Conservation (phyloP, 2,329 filamentous ascomycete genomes). For the Ascochyta lentis region DNA sequence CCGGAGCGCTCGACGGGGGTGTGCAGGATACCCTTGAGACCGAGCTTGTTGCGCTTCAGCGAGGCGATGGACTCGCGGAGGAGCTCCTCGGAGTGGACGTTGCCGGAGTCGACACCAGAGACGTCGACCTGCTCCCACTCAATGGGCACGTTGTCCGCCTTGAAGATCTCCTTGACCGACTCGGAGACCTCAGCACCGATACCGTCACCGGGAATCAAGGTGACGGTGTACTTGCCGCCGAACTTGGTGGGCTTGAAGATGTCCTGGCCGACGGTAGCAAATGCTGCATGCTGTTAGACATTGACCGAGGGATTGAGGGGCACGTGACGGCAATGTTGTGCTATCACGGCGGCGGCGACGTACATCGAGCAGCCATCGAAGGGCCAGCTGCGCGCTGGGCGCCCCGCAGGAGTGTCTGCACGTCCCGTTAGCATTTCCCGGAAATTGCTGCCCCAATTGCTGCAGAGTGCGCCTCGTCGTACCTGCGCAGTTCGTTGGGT, state of each 20-base stretch:
- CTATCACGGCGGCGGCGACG: slow-evolving; percentile 28
- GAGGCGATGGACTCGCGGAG: slow-evolving; percentile 96
- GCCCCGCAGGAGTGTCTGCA: slow-evolving; percentile 64
- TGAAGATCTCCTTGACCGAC: slow-evolving; percentile 99
- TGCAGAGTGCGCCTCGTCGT: slow-evolving; percentile 28
- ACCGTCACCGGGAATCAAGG: slow-evolving; percentile 96
- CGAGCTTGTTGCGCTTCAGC: slow-evolving; percentile 97
- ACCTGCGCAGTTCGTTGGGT: slow-evolving; percentile 58
- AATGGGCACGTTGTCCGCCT: slow-evolving; percentile 97
- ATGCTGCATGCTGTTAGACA: slow-evolving; percentile 35
- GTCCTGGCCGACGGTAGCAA: slow-evolving; percentile 80
- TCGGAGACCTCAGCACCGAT: slow-evolving; percentile 98
- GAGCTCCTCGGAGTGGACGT: slow-evolving; percentile 88
- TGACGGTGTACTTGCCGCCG: slow-evolving; percentile 99
- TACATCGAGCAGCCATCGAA: slow-evolving; percentile 63
- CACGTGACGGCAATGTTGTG: slow-evolving; percentile 9
- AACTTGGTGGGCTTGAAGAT: slow-evolving; percentile 99
- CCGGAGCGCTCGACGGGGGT: slow-evolving; percentile 96
- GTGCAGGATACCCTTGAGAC: slow-evolving; percentile 98
- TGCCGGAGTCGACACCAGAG: slow-evolving; percentile 83
- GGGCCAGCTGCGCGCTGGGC: slow-evolving; percentile 58
- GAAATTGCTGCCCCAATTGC: slow-evolving; percentile 33
- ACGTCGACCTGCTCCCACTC: slow-evolving; percentile 99
- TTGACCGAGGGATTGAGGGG: background rate
- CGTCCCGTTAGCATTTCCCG: slow-evolving; percentile 33